Evolutionary conservation across 176 grass and related monocot genomes (phyloP).

Genomic region (Guadua angustifolia): DNA sequence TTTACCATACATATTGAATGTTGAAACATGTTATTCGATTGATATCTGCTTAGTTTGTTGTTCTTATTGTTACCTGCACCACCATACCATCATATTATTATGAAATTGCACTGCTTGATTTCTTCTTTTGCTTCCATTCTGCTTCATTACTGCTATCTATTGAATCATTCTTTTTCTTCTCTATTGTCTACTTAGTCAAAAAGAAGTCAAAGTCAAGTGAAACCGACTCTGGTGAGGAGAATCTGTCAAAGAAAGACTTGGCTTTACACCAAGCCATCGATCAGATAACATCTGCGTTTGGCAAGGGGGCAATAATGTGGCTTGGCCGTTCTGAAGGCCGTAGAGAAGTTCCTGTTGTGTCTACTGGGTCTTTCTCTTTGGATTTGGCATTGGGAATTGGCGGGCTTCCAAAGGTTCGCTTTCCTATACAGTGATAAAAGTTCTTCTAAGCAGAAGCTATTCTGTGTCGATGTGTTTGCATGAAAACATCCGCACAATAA

Average conservation of each 20-base stretch:
- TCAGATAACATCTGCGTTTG: conserved; percentile 88
- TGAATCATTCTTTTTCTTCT: conserved; percentile 39
- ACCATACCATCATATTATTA: background rate
- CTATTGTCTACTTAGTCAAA: conserved; percentile 59
- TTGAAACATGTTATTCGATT: background rate
- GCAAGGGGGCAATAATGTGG: conserved; percentile 98
- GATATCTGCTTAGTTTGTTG: background rate
- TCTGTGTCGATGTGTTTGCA: background rate
- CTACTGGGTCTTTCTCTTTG: conserved; percentile 87
- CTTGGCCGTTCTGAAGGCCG: conserved; percentile 77
- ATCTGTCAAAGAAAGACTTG: conserved; percentile 83
- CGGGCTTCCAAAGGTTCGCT: conserved; percentile 87
- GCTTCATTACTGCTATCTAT: background rate
- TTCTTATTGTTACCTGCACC: conserved; percentile 15
- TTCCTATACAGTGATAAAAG: conserved; percentile 14
- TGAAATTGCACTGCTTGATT: conserved; percentile 2
- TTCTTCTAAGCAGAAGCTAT: background rate
- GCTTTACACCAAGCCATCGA: conserved; percentile 95
- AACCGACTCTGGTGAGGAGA: conserved; percentile 72
- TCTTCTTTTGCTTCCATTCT: conserved; percentile 26
- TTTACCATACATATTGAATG: background rate
- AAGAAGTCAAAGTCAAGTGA: conserved; percentile 69
- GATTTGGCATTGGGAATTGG: conserved; percentile 88
- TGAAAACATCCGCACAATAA: background rate
- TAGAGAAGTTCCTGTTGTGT: conserved; percentile 83